Evolutionary conservation across 192 early-diverging fungal genomes (phyloP).

Genomic region (Podila minutissima): DNA sequence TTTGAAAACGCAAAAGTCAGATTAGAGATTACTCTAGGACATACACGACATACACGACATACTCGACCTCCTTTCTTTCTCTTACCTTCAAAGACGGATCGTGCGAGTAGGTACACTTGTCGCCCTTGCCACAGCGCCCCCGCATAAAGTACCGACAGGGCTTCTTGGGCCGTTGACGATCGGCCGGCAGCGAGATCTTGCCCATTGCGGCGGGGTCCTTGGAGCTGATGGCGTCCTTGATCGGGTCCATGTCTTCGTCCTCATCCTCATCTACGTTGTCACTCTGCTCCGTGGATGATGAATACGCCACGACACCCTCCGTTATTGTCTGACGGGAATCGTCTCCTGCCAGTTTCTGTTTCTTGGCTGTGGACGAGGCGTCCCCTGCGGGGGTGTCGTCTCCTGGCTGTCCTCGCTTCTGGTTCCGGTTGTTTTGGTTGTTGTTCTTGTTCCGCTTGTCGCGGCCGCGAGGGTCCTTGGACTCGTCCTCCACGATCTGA

Average conservation of each 20-base stretch:
- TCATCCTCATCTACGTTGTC: constrained; percentile 27
- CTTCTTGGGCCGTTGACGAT: constrained; percentile 12
- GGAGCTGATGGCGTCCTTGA: constrained; percentile 57
- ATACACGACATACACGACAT: too few relatives aligned
- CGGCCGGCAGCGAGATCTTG: constrained; percentile 30
- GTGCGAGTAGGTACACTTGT: constrained; percentile 57
- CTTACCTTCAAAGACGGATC: constrained; percentile 35
- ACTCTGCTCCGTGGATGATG: background rate
- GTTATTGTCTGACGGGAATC: background rate
- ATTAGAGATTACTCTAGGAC: background rate
- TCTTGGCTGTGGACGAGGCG: background rate
- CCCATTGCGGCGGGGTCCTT: constrained; percentile 57
- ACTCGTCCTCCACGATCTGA: constrained; percentile 24
- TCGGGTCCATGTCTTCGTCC: constrained; percentile 55
- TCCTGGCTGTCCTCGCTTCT: background rate
- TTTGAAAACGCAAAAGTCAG: background rate
- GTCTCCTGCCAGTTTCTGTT: background rate
- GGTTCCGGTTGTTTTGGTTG: constrained; percentile 1
- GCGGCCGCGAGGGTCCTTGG: background rate
- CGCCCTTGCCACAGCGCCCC: constrained; percentile 54
- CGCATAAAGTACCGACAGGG: constrained; percentile 56
- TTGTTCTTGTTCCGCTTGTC: constrained; percentile 16
- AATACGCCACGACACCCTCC: background rate
- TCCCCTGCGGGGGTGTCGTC: background rate
- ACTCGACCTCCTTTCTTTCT: too few relatives aligned